Evolutionary conservation across 345 rosid genomes (phyloP).

Genomic region (Corymbia maculata): DNA sequence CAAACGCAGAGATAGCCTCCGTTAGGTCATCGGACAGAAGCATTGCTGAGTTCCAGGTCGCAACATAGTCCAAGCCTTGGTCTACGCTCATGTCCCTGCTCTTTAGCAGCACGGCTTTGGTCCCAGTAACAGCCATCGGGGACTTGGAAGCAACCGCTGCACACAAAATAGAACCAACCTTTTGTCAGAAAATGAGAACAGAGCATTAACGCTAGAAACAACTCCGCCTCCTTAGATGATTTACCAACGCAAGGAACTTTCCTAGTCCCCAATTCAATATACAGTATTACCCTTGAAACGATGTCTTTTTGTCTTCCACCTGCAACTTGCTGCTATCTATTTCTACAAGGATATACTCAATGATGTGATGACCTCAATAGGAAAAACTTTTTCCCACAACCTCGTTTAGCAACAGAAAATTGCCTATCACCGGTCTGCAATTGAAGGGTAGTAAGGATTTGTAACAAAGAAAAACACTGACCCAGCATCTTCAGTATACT

Average conservation of each 20-base stretch:
- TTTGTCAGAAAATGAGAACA: neutral
- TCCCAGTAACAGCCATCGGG: constrained; percentile 70
- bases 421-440: neutral
- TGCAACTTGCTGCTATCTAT: neutral
- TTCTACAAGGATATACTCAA: neutral
- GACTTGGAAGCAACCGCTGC: constrained; percentile 69
- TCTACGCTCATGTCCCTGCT: constrained; percentile 66
- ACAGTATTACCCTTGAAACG: neutral
- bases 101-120: constrained; percentile 60
- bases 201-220: neutral
- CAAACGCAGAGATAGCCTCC: constrained; percentile 49
- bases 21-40: constrained; percentile 55
- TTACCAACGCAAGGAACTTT: neutral
- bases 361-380: neutral
- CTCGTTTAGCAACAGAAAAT: neutral
- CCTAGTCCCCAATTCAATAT: neutral
- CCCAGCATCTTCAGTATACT: neutral
- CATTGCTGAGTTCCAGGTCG: constrained; percentile 84
- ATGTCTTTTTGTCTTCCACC: neutral
- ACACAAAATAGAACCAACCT: neutral
- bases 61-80: constrained; percentile 81
- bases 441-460: neutral
- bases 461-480: neutral
- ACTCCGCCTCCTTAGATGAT: neutral
- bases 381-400: neutral